These are phyloP conservation scores for Teratosphaeria epicoccoides DNA, from an alignment of 2,329 filamentous ascomycete genomes.

Conservation along the genomic window DNA sequence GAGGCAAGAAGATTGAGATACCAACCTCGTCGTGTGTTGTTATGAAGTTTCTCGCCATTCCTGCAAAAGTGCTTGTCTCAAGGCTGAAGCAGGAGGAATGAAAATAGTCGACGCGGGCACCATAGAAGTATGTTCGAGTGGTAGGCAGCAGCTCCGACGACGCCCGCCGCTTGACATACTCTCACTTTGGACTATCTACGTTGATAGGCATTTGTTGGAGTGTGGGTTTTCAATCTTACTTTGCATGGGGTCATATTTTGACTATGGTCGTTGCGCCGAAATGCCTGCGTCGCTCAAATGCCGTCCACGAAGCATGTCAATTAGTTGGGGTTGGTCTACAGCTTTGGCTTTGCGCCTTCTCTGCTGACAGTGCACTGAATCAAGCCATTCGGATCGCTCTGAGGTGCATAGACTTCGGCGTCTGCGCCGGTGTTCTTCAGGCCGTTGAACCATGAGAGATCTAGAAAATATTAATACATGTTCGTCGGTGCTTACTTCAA, in stretches of 20 bases:
- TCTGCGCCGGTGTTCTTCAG: constrained; percentile 91
- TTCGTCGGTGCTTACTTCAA: not conserved
- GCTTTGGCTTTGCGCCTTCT: constrained; percentile 24
- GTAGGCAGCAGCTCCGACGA: not conserved
- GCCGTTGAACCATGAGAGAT: constrained; percentile 93
- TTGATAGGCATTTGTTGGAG: no score
- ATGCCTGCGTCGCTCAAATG: not conserved
- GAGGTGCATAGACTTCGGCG: constrained; percentile 89
- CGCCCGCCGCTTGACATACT: no score
- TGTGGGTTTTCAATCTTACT: no score
- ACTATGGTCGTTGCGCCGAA: no score
- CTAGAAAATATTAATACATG: no score
- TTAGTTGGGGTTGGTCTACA: constrained; percentile 7
- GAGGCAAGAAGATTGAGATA: constrained; percentile 10
- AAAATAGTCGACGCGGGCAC: no score
- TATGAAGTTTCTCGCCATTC: constrained; percentile 7
- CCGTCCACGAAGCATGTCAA: not conserved
- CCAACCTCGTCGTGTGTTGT: constrained; percentile 12
- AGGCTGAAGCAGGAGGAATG: not conserved
- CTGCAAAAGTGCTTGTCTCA: not conserved
- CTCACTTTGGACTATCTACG: no score
- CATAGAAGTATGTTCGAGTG: no score
- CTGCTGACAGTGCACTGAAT: constrained; percentile 86
- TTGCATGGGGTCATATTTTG: no score
- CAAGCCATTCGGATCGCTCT: constrained; percentile 84